phyloP scores from a whole-genome alignment of 495 filamentous ascomycete species.

The Cladorrhinum samala region DNA sequence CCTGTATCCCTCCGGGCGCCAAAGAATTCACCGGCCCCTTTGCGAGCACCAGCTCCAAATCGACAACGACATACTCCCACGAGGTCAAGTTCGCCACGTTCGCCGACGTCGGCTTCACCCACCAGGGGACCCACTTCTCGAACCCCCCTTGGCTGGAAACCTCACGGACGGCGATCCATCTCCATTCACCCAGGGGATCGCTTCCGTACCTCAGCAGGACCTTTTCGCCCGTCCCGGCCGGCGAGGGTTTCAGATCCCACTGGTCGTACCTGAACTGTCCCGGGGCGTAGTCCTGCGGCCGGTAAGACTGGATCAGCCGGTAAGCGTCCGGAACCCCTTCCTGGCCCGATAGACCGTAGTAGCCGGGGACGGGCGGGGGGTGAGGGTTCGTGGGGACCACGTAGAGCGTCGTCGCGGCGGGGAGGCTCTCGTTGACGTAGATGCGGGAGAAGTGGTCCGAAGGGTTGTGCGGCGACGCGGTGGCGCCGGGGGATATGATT shows the following conservation, averaged over 20 bases:
- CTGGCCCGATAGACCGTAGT: slow-evolving; percentile 14
- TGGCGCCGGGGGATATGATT: slow-evolving; percentile 10
- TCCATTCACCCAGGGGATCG: slow-evolving; percentile 1
- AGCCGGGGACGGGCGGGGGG: slow-evolving; percentile 22
- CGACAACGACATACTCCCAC: slow-evolving; percentile 12
- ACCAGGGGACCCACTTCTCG: slow-evolving; percentile 18
- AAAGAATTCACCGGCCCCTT: slow-evolving; percentile 14
- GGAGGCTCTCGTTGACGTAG: not conserved
- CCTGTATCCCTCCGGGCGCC: slow-evolving; percentile 18
- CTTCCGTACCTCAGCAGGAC: slow-evolving; percentile 9
- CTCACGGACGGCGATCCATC: slow-evolving; percentile 21
- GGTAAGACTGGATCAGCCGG: slow-evolving; percentile 13
- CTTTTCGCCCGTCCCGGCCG: not conserved
- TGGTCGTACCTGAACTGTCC: slow-evolving; percentile 3
- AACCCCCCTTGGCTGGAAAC: not conserved
- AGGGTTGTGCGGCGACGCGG: slow-evolving; percentile 15
- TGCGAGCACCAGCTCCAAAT: slow-evolving; percentile 15
- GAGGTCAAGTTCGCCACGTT: slow-evolving; percentile 9
- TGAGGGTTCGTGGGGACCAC: slow-evolving; percentile 22
- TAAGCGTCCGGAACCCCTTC: slow-evolving; percentile 17
- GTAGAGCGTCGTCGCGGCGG: not conserved
- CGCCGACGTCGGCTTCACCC: slow-evolving; percentile 6
- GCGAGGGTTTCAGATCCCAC: slow-evolving; percentile 5
- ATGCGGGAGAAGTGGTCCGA: slow-evolving; percentile 17
- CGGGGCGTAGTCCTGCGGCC: slow-evolving; percentile 4